These are phyloP conservation scores for Margaritispora aquatica DNA, from an alignment of 495 filamentous ascomycete genomes.

Conservation along the genomic window DNA sequence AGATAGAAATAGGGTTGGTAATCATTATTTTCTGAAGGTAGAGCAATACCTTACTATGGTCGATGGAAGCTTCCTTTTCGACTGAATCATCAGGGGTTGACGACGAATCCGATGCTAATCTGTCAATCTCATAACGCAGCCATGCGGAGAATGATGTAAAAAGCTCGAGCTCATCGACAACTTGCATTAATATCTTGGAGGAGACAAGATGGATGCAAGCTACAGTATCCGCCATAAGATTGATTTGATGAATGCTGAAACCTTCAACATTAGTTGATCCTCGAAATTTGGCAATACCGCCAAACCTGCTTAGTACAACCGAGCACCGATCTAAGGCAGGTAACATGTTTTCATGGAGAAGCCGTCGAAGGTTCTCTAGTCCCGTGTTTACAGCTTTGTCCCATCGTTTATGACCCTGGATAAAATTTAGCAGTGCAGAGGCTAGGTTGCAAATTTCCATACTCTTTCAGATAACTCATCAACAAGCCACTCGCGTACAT, in stretches of 20 bases:
- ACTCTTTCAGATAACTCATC: constrained; percentile 83
- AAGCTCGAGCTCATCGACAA: constrained; percentile 70
- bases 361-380: constrained; percentile 66
- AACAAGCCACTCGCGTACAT: constrained; percentile 80
- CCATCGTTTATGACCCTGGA: constrained; percentile 89
- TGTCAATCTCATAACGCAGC: constrained; percentile 80
- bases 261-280: constrained; percentile 60
- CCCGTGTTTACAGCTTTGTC: constrained; percentile 76
- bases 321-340: constrained; percentile 79
- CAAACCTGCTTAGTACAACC: constrained; percentile 74
- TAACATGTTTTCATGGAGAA: constrained; percentile 81
- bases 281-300: constrained; percentile 81
- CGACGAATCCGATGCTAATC: constrained; percentile 39
- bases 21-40: constrained; percentile 47
- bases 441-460: constrained; percentile 19
- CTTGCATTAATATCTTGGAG: constrained; percentile 62
- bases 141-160: constrained; percentile 78
- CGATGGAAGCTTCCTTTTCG: constrained; percentile 49
- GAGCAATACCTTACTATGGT: constrained; percentile 43
- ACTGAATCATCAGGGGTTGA: constrained; percentile 41
- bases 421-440: not conserved
- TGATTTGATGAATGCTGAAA: constrained; percentile 47
- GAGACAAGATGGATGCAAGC: constrained; percentile 68
- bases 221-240: constrained; percentile 57
- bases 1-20: constrained; percentile 36